Conservation (phyloP, 257 asterid genomes). For the Plantago major region DNA sequence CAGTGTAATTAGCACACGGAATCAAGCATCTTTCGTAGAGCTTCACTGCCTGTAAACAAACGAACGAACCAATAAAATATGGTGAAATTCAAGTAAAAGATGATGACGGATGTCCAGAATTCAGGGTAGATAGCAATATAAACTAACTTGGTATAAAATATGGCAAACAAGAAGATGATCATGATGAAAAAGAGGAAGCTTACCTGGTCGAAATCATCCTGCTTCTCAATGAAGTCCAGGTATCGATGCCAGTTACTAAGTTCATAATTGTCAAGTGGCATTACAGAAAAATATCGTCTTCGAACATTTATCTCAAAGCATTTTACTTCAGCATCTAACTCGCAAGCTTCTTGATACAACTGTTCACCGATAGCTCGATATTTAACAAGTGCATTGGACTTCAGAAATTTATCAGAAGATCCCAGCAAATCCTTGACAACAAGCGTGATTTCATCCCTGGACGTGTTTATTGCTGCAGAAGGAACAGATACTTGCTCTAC, state of each 20-base stretch:
- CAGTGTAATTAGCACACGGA: conserved; percentile 84
- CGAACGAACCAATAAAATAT: conserved; percentile 6
- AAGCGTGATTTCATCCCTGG: conserved; percentile 49
- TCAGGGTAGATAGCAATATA: not conserved
- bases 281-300: conserved; percentile 55
- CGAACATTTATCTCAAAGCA: conserved; percentile 55
- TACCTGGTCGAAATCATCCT: conserved; percentile 73
- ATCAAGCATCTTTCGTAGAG: conserved; percentile 92
- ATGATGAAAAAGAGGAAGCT: conserved; percentile 10
- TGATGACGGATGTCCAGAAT: not conserved
- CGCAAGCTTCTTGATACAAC: conserved; percentile 56
- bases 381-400: conserved; percentile 57
- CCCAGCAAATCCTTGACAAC: conserved; percentile 62
- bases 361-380: conserved; percentile 65
- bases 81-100: not conserved
- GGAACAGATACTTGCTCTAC: conserved; percentile 35
- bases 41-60: conserved; percentile 54
- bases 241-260: conserved; percentile 78
- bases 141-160: not conserved
- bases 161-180: not conserved
- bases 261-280: conserved; percentile 66
- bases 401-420: conserved; percentile 44
- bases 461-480: conserved; percentile 26
- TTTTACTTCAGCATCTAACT: conserved; percentile 55
- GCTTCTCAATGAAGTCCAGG: conserved; percentile 76